phyloP scores from a whole-genome alignment of 2,329 filamentous ascomycete species.

The Arthrobotrys iridis region DNA sequence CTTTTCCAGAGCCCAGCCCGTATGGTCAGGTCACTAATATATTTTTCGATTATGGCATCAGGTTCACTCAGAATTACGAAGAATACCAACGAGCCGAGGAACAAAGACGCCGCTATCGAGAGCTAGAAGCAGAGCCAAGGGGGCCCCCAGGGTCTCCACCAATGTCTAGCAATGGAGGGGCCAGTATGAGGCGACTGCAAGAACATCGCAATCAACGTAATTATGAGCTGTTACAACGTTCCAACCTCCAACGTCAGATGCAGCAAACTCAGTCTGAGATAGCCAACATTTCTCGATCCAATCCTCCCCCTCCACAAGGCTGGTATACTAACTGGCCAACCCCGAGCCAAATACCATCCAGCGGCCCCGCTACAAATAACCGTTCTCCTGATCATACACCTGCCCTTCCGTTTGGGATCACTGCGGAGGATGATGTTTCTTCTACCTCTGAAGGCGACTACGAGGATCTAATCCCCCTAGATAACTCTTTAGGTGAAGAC shows the following conservation, averaged over 20 bases:
- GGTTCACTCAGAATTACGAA: conserved; percentile 27
- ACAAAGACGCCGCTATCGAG: conserved; percentile 7
- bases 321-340: conserved; percentile 28
- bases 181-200: conserved; percentile 33
- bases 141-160: conserved; percentile 24
- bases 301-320: not conserved
- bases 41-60: not conserved
- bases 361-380: not conserved
- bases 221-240: conserved; percentile 38
- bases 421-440: conserved; percentile 36
- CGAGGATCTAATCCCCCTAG: conserved; percentile 40
- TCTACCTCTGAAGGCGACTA: conserved; percentile 48
- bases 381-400: conserved; percentile 28
- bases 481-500: conserved; percentile 19
- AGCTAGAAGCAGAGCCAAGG: conserved; percentile 42
- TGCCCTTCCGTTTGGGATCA: conserved; percentile 15
- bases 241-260: conserved; percentile 39
- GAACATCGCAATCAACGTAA: conserved; percentile 38
- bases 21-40: not conserved
- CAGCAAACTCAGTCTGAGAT: conserved; percentile 21
- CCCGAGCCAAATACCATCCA: conserved; percentile 7
- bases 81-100: conserved; percentile 30
- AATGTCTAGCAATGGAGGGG: not conserved
- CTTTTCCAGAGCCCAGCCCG: not conserved
- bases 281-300: not conserved